A percentile compares a stretch with the other conserved stretches of the same genome.
Evolutionary conservation across 2,329 filamentous ascomycete genomes (phyloP).

Genomic region (Epichloe sp.): DNA sequence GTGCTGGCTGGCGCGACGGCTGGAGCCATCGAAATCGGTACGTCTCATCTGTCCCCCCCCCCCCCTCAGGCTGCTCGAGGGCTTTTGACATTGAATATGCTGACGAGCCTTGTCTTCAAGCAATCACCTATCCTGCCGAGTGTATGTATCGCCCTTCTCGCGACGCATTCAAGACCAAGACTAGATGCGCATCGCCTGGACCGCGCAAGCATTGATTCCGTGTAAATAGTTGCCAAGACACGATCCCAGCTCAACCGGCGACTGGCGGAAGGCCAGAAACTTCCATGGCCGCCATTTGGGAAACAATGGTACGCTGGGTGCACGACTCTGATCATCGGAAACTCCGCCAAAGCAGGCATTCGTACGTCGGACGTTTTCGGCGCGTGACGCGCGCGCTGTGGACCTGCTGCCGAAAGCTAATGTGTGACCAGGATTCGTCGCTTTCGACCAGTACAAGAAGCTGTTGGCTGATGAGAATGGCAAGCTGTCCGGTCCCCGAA

Average conservation of each 20-base stretch:
- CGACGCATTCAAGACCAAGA: not conserved
- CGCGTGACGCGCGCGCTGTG: not conserved
- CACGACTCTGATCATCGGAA: slow-evolving; percentile 92
- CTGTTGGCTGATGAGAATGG: slow-evolving; percentile 72
- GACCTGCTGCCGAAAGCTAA: not conserved
- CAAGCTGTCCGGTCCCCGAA: slow-evolving; percentile 78
- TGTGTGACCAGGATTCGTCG: slow-evolving; percentile 51
- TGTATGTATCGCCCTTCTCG: slow-evolving; percentile 39
- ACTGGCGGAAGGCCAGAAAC: slow-evolving; percentile 68
- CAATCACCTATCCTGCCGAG: slow-evolving; percentile 90
- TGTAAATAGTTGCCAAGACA: slow-evolving; percentile 69
- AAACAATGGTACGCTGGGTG: slow-evolving; percentile 95
- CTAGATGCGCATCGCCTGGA: not conserved
- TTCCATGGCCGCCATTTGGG: slow-evolving; percentile 91
- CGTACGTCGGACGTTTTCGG: slow-evolving; percentile 40
- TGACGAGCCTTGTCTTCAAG: slow-evolving; percentile 14
- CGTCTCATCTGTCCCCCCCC: slow-evolving; percentile 9
- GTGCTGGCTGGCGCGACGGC: slow-evolving; percentile 88
- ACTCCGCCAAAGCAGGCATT: slow-evolving; percentile 91
- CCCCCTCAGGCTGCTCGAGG: not conserved
- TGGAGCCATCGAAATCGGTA: slow-evolving; percentile 87
- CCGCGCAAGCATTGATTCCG: slow-evolving; percentile 1
- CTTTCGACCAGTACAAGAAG: slow-evolving; percentile 88
- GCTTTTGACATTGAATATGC: not conserved
- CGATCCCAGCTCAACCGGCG: slow-evolving; percentile 83